Conservation (phyloP, 345 rosid genomes). For the Melaleuca alternifolia region DNA sequence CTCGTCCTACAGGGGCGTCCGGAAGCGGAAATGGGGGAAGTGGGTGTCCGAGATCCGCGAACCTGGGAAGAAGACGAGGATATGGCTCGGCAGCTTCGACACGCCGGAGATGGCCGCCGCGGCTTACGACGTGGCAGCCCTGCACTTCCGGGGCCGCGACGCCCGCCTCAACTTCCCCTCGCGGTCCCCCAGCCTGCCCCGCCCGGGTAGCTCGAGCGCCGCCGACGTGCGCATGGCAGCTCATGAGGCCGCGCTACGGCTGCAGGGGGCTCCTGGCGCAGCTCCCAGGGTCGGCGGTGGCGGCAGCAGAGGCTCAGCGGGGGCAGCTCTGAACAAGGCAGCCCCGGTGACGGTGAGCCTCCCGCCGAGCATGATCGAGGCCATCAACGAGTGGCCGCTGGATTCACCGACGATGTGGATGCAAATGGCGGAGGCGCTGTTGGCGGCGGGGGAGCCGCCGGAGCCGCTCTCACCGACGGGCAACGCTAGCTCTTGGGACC, state of each 20-base stretch:
- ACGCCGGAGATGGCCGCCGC: conserved; percentile 91
- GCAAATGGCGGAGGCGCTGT: conserved; percentile 8
- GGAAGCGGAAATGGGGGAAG: conserved; percentile 89
- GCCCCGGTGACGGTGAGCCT: conserved; percentile 49
- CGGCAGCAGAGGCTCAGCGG: not conserved
- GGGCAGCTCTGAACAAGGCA: not conserved
- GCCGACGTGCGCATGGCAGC: conserved; percentile 73
- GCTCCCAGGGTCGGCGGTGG: not conserved
- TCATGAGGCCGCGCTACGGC: conserved; percentile 35
- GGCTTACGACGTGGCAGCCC: conserved; percentile 78
- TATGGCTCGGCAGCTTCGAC: conserved; percentile 89
- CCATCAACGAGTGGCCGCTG: conserved; percentile 67
- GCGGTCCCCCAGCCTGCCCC: conserved; percentile 21
- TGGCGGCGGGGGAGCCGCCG: not conserved
- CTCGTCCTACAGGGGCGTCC: conserved; percentile 51
- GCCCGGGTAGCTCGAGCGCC: conserved; percentile 38
- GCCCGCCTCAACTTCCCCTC: conserved; percentile 70
- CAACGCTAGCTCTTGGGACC: not conserved
- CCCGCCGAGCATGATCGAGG: conserved; percentile 63
- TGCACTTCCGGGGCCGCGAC: conserved; percentile 50
- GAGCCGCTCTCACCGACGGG: not conserved
- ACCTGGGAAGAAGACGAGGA: conserved; percentile 69
- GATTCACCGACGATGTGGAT: conserved; percentile 74
- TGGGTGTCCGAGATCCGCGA: conserved; percentile 97
- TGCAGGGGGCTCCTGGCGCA: conserved; percentile 1